Evolutionary conservation across 495 filamentous ascomycete species (phyloP).

Genomic region (Hyaloscypha variabilis): DNA sequence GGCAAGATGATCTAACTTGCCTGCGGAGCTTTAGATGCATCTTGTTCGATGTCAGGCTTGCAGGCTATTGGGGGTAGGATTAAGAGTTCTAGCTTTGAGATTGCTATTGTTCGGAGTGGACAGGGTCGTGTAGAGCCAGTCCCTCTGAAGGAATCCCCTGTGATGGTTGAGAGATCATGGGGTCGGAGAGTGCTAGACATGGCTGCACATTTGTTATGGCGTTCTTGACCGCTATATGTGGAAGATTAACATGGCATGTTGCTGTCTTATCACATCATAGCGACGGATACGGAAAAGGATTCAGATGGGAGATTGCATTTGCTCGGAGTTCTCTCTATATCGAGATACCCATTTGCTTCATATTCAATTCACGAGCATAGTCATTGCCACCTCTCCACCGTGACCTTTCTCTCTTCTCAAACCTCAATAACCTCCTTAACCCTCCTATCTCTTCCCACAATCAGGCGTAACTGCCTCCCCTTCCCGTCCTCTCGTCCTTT

Average conservation of each 20-base stretch:
- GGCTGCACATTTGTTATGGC: neutral
- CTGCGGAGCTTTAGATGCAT: neutral
- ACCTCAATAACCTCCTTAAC: slow-evolving; percentile 52
- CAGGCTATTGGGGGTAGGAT: neutral
- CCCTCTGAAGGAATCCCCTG: neutral
- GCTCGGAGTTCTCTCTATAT: slow-evolving; percentile 1
- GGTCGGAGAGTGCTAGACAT: neutral
- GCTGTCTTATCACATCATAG: slow-evolving; percentile 12
- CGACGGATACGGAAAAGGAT: neutral
- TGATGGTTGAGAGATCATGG: neutral
- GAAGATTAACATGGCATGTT: slow-evolving; percentile 10
- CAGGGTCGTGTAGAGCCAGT: neutral
- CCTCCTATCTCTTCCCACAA: slow-evolving; percentile 68
- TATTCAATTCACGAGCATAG: neutral
- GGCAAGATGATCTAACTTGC: slow-evolving; percentile 11
- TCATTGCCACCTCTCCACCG: neutral
- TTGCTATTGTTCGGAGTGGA: neutral
- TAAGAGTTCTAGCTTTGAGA: neutral
- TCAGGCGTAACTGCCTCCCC: slow-evolving; percentile 68
- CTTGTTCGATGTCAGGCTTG: neutral
- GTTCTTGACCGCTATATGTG: neutral
- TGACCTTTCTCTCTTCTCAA: slow-evolving; percentile 4
- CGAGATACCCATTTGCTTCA: slow-evolving; percentile 27
- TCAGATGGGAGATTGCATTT: neutral
- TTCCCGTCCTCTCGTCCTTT: slow-evolving; percentile 29